Conservation (phyloP, 257 asterid species). For the Solanum habrochaites region DNA sequence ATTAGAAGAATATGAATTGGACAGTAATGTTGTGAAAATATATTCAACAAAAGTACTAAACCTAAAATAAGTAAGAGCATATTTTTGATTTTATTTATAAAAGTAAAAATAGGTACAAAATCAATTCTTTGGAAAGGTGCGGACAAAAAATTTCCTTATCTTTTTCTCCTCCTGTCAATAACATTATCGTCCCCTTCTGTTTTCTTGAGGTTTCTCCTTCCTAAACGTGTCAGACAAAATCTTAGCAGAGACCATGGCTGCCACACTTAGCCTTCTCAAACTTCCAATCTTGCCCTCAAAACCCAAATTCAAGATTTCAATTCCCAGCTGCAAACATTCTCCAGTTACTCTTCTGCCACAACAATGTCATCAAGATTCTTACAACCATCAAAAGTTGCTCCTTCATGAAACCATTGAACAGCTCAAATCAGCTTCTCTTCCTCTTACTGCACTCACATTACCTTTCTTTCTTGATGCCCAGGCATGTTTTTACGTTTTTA, state of each 20-base stretch:
- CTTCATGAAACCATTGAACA: not conserved
- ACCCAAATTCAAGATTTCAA: conserved; percentile 7
- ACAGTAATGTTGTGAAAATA: not conserved
- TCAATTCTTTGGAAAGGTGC: not conserved
- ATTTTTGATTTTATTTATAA: too few species aligned
- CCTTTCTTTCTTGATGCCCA: conserved; percentile 46
- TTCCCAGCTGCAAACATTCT: not conserved
- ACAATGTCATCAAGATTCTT: not conserved
- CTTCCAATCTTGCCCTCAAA: conserved; percentile 23
- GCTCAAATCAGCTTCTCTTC: conserved; percentile 45
- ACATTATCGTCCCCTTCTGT: not conserved
- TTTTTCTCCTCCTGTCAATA: not conserved
- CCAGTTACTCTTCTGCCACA: not conserved
- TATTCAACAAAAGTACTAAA: not conserved
- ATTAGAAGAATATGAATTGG: not conserved
- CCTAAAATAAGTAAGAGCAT: not conserved
- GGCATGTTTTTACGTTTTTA: conserved; percentile 16
- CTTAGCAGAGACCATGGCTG: conserved; percentile 33
- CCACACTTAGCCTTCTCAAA: conserved; percentile 52
- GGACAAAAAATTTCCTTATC: not conserved
- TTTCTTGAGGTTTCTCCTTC: not conserved
- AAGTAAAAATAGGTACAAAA: not conserved
- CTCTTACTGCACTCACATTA: conserved; percentile 55
- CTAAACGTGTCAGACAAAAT: not conserved
- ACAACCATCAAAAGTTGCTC: conserved; percentile 2